A percentile compares a stretch with the other conserved stretches of the same genome.
phyloP scores from a whole-genome alignment of 2,329 filamentous ascomycete genomes.

The Fusarium siculi region DNA sequence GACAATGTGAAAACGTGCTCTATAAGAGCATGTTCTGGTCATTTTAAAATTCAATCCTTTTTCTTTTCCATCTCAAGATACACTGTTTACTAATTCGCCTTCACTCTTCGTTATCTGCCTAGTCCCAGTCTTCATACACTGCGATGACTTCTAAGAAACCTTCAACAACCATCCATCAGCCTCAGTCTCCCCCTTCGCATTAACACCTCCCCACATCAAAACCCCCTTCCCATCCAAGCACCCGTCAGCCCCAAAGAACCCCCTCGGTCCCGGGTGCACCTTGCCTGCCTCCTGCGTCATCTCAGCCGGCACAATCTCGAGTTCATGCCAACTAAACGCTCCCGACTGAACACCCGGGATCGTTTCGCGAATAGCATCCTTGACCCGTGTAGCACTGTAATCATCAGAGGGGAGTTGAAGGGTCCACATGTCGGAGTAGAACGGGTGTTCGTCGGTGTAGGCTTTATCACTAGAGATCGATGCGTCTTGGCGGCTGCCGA shows the following conservation, averaged over 20 bases:
- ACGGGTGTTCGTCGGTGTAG: constrained; percentile 13
- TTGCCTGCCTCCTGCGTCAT: constrained; percentile 31
- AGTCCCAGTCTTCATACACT: not conserved
- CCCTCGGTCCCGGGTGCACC: constrained; percentile 35
- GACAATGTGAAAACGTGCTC: fast-evolving
- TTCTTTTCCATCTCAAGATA: fast-evolving
- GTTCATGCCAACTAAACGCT: constrained; percentile 32
- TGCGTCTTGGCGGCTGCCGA: constrained; percentile 30
- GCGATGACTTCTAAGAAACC: constrained; percentile 1
- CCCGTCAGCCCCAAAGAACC: constrained; percentile 30
- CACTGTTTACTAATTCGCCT: not conserved
- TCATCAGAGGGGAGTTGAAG: constrained; percentile 23
- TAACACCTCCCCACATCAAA: constrained; percentile 36
- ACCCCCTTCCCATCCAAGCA: constrained; percentile 25
- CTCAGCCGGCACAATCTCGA: constrained; percentile 32
- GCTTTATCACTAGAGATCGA: constrained; percentile 1
- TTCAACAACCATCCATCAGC: constrained; percentile 36
- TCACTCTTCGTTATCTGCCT: fast-evolving
- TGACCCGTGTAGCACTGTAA: constrained; percentile 20
- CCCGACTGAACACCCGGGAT: constrained; percentile 27
- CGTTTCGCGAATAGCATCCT: constrained; percentile 22
- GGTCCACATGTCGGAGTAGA: constrained; percentile 39
- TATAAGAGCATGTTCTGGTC: fast-evolving
- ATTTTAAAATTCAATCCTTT: not conserved
- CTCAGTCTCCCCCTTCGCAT: constrained; percentile 37